Evolutionary conservation across 768 basidiomycete genomes (phyloP), one percentile per base, ranked within the genome.

Genomic region (Boletellus emodensis): DNA sequence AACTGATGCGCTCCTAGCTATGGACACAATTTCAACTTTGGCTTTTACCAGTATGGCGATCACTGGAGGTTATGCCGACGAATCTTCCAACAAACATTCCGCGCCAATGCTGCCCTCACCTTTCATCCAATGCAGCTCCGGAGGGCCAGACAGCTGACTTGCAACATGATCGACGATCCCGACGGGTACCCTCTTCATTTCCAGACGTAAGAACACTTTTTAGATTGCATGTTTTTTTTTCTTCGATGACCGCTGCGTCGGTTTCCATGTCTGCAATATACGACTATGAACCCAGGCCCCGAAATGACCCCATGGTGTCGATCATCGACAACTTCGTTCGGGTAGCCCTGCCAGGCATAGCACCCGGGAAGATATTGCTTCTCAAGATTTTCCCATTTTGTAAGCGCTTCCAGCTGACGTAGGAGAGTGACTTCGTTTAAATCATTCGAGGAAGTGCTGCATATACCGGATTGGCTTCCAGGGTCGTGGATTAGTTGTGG

Each of bases 401-500:
- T 60, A n/a, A 56, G 59, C 33, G 6, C 5, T 30, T 6, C 1
- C 17, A 12, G 3, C 24, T 34, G 17, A 11, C n/a, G 5, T 9
- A 7, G 10, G 7, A 14, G 8, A 11, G 22, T 11, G 9, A n/a
- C 2, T 7, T 30, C 32, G 12, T n/a, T 33, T 26, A 20, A 11
- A 10, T 47, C 6, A 24, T n/a, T 8, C n/a, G 6, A 20, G 14
- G 30, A 40, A 55, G 57, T 60, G 17, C 37, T 37, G 13, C 12
- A 36, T 37, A 8, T 53, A 11, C 53, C 54, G 57, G 66, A 59
- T 17, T 76, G 74, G 73, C 55, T 73, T 43, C 74, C 75, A 10
- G 71, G 72, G 3, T 70, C 71, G 5, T 51, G 51, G n/a, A 68
- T 74, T 54, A 70, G 71, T 56, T 59, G 60, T 18, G 59, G 64